Evolutionary conservation across 768 basidiomycete species (phyloP), one percentile per base, ranked within the genome.

Genomic region (Tricholoma hemisulphureum): DNA sequence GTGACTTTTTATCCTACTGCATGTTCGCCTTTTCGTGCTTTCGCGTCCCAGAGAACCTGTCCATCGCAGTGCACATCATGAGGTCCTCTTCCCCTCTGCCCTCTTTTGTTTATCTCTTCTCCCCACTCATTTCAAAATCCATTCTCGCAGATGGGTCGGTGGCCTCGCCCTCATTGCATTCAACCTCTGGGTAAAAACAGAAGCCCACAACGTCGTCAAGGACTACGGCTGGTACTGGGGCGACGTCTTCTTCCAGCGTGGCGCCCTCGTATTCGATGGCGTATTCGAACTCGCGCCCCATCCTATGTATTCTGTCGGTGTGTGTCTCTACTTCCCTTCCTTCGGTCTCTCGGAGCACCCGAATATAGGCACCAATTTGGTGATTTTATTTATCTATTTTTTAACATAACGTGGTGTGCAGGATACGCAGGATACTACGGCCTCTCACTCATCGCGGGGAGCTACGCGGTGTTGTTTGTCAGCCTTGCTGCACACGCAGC

Each of bases 171-270:
- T 99, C 23, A 94, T 98, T 68, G 83, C 81, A 20, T 98, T 98
- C 80, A 98, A 99, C 71, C 81, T 98, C 32, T 98, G 95, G 95
- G 94, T 99, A 61, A 99, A 99, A 70, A 91, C 90, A 2, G 96
- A 98, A 68, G 97, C 97, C 0, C 97, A 99, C 70, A 83, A 93
- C 54, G 93, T 98, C 50, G 95, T 98, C 59, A 98, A 97, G 65
- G 96, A 98, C 67, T 98, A 96, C 63, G 95, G 95, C 14, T 98
- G 94, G 95, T 98, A 95, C 71, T 94, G 93, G 93, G 95, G 92
- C 9, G 92, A 94, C 63, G 87, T 87, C 57, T 94, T 94, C 75
- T 93, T 94, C 77, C 91, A 93, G 70, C 87, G 91, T n/a, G 92
- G 92, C 41, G 87, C 89, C 41, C 80, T 98, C 13, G 89, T 98